These are phyloP conservation scores for Alternaria gansuensis DNA, from an alignment of 2,329 filamentous ascomycete genomes.

Conservation along the genomic window DNA sequence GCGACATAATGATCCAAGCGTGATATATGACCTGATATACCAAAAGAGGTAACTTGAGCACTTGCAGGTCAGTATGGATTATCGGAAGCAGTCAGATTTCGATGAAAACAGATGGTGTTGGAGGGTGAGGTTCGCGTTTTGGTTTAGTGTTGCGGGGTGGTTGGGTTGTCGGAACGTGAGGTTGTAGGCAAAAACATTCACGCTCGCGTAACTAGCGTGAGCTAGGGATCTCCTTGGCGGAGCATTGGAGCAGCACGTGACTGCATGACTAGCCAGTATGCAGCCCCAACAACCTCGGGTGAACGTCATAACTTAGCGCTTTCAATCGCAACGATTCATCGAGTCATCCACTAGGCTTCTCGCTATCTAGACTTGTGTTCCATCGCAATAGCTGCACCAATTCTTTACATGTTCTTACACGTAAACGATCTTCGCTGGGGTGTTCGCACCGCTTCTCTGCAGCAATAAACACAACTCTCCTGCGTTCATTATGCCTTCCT, in stretches of 20 bases:
- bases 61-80: slow-evolving; percentile 5
- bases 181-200: slow-evolving; percentile 52
- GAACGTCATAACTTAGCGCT: slow-evolving; percentile 23
- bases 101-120: slow-evolving; percentile 43
- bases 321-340: neutral
- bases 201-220: slow-evolving; percentile 50
- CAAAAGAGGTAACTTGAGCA: slow-evolving; percentile 23
- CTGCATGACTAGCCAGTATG: slow-evolving; percentile 22
- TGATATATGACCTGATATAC: slow-evolving; percentile 40
- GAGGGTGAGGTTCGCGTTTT: slow-evolving; percentile 25
- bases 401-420: neutral
- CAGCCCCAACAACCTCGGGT: slow-evolving; percentile 12
- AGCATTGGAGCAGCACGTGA: slow-evolving; percentile 42
- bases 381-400: neutral
- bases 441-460: neutral
- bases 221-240: slow-evolving; percentile 38
- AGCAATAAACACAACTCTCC: neutral
- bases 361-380: neutral
- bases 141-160: slow-evolving; percentile 33
- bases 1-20: slow-evolving; percentile 45
- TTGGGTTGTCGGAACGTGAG: slow-evolving; percentile 39
- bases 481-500: neutral
- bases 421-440: neutral
- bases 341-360: neutral
- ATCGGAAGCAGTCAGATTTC: slow-evolving; percentile 11